Conservation (phyloP, 78 protist species). For the Andalucia godoyi region DNA sequence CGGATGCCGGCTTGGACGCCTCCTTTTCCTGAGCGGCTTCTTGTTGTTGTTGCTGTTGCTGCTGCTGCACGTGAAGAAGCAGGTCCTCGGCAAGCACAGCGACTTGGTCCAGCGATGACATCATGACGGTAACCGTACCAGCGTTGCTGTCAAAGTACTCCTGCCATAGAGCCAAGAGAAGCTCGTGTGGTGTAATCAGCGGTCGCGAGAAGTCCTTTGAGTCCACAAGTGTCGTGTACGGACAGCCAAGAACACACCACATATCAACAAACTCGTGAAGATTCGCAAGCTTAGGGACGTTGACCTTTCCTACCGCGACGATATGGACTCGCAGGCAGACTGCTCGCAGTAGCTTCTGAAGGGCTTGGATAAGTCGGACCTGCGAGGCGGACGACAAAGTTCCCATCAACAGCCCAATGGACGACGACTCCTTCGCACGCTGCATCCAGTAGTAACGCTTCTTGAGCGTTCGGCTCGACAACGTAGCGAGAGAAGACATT, state of each 20-base stretch:
- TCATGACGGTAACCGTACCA: too few relatives aligned
- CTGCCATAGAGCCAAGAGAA: too few relatives aligned
- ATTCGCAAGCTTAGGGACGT: background rate
- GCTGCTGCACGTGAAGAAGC: too few relatives aligned
- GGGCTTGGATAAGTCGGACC: background rate
- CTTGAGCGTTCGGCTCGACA: background rate
- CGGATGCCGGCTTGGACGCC: too few relatives aligned
- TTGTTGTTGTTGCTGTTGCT: too few relatives aligned
- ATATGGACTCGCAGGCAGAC: background rate
- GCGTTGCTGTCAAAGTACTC: too few relatives aligned
- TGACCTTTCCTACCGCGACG: background rate
- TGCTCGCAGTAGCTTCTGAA: background rate
- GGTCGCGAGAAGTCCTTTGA: too few relatives aligned
- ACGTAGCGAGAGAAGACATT: too few relatives aligned
- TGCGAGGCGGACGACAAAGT: background rate
- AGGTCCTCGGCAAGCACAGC: too few relatives aligned
- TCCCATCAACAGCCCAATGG: background rate
- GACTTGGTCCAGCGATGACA: too few relatives aligned
- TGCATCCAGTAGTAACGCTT: background rate
- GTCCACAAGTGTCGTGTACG: background rate
- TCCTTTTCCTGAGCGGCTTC: too few relatives aligned
- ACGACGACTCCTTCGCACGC: background rate
- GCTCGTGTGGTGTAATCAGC: too few relatives aligned
- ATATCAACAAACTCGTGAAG: background rate
- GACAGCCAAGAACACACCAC: conserved; percentile 2